Conservation (phyloP, 2,329 filamentous ascomycete genomes). For the Xylaria sp. region DNA sequence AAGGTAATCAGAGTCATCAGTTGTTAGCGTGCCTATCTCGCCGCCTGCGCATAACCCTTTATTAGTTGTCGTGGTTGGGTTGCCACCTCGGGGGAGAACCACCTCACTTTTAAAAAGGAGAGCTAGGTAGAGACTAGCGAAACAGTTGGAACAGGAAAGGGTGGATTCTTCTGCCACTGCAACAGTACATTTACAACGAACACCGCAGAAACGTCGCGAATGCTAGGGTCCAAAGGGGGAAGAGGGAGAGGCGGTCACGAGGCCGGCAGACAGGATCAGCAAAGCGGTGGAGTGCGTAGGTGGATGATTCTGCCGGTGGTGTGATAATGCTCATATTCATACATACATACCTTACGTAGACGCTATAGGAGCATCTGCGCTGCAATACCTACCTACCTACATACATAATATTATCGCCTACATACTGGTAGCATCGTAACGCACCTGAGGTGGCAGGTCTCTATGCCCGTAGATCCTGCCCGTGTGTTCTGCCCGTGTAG, state of each 20-base stretch:
- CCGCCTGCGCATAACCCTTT: neutral
- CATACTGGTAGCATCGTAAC: neutral
- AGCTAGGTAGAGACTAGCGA: conserved; percentile 8
- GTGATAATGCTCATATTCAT: conserved; percentile 21
- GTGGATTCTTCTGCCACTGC: conserved; percentile 16
- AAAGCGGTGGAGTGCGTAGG: conserved; percentile 27
- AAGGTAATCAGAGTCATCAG: conserved; percentile 21
- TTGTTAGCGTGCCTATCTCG: conserved; percentile 13
- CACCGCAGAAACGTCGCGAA: conserved; percentile 3
- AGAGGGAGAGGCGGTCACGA: conserved; percentile 34
- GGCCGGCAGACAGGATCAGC: conserved; percentile 33
- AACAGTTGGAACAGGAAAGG: conserved; percentile 10
- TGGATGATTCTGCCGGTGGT: conserved; percentile 31
- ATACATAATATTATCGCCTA: too few species aligned
- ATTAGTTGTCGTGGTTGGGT: conserved; percentile 22
- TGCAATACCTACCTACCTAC: conserved; percentile 2
- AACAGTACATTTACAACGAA: neutral
- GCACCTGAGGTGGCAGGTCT: conserved; percentile 2
- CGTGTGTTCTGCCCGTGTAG: conserved; percentile 4
- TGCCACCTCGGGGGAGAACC: conserved; percentile 21
- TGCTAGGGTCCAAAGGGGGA: conserved; percentile 27
- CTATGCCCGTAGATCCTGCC: neutral
- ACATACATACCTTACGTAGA: neutral
- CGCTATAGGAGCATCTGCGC: conserved; percentile 15
- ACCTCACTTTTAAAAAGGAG: conserved; percentile 18